Conservation (phyloP, 2,329 filamentous ascomycete genomes). For the Colletotrichum lini region DNA sequence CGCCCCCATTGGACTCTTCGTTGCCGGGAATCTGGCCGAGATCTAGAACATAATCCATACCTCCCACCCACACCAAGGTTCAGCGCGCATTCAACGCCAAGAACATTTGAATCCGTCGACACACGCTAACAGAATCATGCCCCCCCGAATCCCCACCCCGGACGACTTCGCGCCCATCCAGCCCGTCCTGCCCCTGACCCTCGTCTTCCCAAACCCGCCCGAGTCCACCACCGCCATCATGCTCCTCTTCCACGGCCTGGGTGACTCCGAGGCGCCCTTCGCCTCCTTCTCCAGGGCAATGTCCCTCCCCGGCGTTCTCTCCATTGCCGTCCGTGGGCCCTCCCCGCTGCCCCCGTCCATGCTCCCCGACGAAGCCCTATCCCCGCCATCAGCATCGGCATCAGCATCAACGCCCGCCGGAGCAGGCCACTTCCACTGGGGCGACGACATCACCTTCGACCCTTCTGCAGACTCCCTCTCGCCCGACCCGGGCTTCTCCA, state of each 20-base stretch:
- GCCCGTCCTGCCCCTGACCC: constrained; percentile 58
- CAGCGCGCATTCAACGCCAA: not conserved
- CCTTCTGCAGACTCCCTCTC: constrained; percentile 67
- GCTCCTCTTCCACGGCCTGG: constrained; percentile 87
- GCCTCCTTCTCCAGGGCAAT: constrained; percentile 77
- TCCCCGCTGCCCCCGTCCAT: constrained; percentile 78
- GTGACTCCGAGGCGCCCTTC: constrained; percentile 81
- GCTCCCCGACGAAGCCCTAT: constrained; percentile 58
- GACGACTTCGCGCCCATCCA: constrained; percentile 64
- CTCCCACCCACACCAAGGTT: not conserved
- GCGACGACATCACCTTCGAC: constrained; percentile 74
- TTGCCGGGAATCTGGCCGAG: not conserved
- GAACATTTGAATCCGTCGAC: not conserved
- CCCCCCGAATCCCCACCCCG: constrained; percentile 65
- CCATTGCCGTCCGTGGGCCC: constrained; percentile 81
- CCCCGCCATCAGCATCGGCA: constrained; percentile 27
- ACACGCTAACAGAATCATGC: constrained; percentile 49
- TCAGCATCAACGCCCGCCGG: constrained; percentile 31
- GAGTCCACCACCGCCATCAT: constrained; percentile 81
- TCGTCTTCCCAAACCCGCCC: constrained; percentile 66
- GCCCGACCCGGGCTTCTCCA: constrained; percentile 72
- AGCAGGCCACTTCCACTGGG: constrained; percentile 71
- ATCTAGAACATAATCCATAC: not conserved
- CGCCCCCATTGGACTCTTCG: not conserved
- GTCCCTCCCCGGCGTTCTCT: constrained; percentile 81